Evolutionary conservation across 345 rosid species (phyloP), one percentile per base, ranked within the genome.

Genomic region (Raphanus sativus): DNA sequence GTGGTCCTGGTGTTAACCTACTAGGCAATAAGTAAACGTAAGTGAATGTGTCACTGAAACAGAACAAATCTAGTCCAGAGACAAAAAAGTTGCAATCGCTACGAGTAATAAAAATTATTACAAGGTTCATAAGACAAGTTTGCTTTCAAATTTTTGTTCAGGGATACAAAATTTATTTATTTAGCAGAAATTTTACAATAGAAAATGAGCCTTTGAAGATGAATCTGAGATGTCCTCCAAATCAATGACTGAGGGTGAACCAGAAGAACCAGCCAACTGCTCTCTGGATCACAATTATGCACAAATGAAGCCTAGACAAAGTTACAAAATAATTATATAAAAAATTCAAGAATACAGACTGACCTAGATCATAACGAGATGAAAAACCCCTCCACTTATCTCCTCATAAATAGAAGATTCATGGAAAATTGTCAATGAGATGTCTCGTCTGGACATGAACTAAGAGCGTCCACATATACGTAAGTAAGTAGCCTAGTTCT

Each of bases 401-500:
- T 71, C 13, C 62, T 21, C 52, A 56, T 8, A 63, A 77, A 13
- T 50, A 64, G 63, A 77, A 77, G 8, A 38, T 40, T 56, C 24
- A 77, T 71, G 76, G 71, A 55, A 69, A 17, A 40, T 17, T 50
- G 12, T 69, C 48, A 36, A n/a, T 54, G 75, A 54, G 80, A 69
- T 69, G 32, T 21, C 54, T 58, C 58, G 59, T 30, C 73, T 42
- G 61, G 34, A 68, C 25, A 59, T 75, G 28, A 69, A 52, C 60
- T 26, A 59, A 59, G 76, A 70, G 76, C 29, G 16, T 13, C 54
- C 54, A 21, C 73, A 65, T 55, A 48, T n/a, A 62, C 42, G 63
- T 52, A 34, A 52, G 65, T 65, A 62, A 70, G 80, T 70, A 40
- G 68, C 54, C 32, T 66, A 78, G 65, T 54, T 74, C 75, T 74